Conservation (phyloP, 140 eudicot genomes). For the Flaveria floridana region DNA sequence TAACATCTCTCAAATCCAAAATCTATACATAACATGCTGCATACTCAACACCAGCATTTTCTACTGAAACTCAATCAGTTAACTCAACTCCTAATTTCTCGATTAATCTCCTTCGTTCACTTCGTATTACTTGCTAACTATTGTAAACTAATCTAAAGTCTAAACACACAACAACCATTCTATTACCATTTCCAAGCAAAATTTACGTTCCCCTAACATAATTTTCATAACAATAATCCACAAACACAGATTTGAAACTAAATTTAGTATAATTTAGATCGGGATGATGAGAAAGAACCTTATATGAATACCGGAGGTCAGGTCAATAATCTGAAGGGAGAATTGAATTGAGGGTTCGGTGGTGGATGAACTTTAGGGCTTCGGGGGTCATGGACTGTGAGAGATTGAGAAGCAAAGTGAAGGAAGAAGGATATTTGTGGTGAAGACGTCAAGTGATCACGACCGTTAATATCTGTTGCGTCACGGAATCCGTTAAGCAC, state of each 20-base stretch:
- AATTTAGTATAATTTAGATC: not conserved
- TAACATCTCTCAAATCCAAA: conserved; percentile 1
- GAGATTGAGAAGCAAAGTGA: conserved; percentile 26
- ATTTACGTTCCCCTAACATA: not conserved
- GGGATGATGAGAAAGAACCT: conserved; percentile 27
- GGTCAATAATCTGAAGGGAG: conserved; percentile 17
- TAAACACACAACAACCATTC: not conserved
- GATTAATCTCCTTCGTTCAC: conserved; percentile 2
- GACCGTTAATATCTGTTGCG: conserved; percentile 37
- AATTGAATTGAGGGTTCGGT: conserved; percentile 3
- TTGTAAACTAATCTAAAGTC: not conserved
- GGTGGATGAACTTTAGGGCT: conserved; percentile 17
- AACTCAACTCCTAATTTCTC: conserved; percentile 11
- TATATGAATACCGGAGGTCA: conserved; percentile 9
- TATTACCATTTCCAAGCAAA: not conserved
- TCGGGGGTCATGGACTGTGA: conserved; percentile 32
- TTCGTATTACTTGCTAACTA: not conserved
- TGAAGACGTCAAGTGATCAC: conserved; percentile 32
- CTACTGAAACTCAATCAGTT: not conserved
- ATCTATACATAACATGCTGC: not conserved
- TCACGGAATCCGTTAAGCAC: conserved; percentile 27
- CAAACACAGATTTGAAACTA: not conserved
- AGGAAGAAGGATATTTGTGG: conserved; percentile 31
- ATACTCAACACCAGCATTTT: conserved; percentile 14
- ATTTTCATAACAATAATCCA: not conserved